These are phyloP conservation scores for Wickerhamiella domercqiae DNA, from an alignment of 805 yeast genomes.

Conservation along the genomic window DNA sequence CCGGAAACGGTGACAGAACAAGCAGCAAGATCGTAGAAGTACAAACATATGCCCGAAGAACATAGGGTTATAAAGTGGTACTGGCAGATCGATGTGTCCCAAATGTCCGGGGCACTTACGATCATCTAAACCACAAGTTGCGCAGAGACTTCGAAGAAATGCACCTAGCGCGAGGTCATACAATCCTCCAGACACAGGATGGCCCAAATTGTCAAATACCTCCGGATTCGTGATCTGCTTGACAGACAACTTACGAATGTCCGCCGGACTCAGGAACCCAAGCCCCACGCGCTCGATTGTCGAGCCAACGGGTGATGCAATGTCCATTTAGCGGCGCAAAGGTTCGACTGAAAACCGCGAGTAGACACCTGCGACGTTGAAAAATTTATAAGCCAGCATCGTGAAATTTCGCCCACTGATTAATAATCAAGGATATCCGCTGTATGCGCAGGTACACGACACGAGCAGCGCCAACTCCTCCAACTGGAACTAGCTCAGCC, in stretches of 20 bases:
- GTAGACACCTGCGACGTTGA: too few relatives aligned
- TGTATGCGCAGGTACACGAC: not conserved
- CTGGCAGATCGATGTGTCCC: slow-evolving; percentile 94
- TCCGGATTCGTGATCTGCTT: slow-evolving; percentile 91
- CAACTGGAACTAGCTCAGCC: slow-evolving; percentile 22
- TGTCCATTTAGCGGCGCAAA: slow-evolving; percentile 59
- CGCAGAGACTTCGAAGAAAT: slow-evolving; percentile 70
- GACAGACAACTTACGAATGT: slow-evolving; percentile 75
- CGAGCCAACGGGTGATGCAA: slow-evolving; percentile 91
- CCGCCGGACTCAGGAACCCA: slow-evolving; percentile 66
- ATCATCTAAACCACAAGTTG: slow-evolving; percentile 93
- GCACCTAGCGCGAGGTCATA: slow-evolving; percentile 96
- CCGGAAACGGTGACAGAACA: slow-evolving; percentile 79
- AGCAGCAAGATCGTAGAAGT: slow-evolving; percentile 68
- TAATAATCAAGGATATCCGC: not conserved
- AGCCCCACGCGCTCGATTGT: slow-evolving; percentile 87
- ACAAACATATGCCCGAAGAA: slow-evolving; percentile 85
- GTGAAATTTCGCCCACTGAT: too few relatives aligned
- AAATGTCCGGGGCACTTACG: slow-evolving; percentile 94
- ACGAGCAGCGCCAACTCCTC: slow-evolving; percentile 21
- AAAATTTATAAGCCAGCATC: too few relatives aligned
- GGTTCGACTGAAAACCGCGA: too few relatives aligned
- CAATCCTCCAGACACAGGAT: slow-evolving; percentile 85
- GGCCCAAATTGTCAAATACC: slow-evolving; percentile 92
- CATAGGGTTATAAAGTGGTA: slow-evolving; percentile 87